phyloP scores from a whole-genome alignment of 192 early-diverging fungal genomes.

The Linnemannia zychae region DNA sequence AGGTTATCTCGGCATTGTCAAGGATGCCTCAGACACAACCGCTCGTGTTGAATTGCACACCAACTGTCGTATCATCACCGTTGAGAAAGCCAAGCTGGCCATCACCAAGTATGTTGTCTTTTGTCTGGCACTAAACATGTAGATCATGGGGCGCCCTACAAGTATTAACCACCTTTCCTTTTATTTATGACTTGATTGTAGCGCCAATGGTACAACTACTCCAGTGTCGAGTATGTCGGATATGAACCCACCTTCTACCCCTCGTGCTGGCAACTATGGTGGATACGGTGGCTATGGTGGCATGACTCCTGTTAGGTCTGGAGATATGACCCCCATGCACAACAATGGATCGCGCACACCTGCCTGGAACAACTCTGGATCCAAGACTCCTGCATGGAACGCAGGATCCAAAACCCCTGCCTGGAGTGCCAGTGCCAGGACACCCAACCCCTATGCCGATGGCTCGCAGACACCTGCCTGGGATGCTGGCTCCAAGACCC shows the following conservation, averaged over 20 bases:
- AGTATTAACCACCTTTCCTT: background rate
- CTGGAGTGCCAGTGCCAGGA: conserved; percentile 54
- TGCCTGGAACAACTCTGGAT: conserved; percentile 77
- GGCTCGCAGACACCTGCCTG: conserved; percentile 67
- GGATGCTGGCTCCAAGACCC: conserved; percentile 66
- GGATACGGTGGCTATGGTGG: conserved; percentile 66
- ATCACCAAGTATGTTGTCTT: conserved; percentile 64
- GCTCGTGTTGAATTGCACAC: conserved; percentile 96
- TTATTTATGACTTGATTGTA: conserved; percentile 9
- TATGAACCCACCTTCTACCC: conserved; percentile 60
- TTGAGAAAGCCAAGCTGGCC: conserved; percentile 82
- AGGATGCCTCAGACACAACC: conserved; percentile 78
- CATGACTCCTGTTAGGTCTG: conserved; percentile 62
- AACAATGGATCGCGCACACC: conserved; percentile 68
- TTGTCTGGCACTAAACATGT: no score
- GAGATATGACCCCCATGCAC: conserved; percentile 52
- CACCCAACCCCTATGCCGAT: conserved; percentile 65
- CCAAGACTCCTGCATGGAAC: conserved; percentile 69
- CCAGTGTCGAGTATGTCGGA: conserved; percentile 63
- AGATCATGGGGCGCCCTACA: no score
- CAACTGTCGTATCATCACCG: conserved; percentile 83
- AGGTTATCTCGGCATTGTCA: conserved; percentile 97
- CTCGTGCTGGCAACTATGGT: conserved; percentile 69
- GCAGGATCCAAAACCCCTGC: conserved; percentile 69
- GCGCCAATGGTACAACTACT: conserved; percentile 53